Base-by-base conservation (phyloP, 2,329 filamentous ascomycete genomes). In the Fusarium virguliforme region DNA sequence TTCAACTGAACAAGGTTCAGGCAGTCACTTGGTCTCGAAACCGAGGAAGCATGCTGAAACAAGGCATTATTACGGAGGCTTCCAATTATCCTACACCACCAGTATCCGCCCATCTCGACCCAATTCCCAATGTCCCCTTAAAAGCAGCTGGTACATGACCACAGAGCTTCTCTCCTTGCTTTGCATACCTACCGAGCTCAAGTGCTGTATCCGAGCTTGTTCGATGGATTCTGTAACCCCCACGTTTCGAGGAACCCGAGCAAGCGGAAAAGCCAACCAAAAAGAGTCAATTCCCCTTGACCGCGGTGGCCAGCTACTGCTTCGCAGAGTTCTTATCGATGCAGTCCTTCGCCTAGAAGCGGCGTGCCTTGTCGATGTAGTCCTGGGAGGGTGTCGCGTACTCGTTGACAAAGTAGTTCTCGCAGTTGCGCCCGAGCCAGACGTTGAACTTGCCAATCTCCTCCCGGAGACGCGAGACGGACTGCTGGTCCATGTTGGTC, bases 401-500 rank as follows among this genome's bases (percentile, higher is more conserved):
- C 75, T 92, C 88, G 64, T 84, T 88, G 64, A 90, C 86, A 77
- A 99, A 97, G 82, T 96, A 97, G 26, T 88, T 88, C 63, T 89
- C 86, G 13, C 91, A 90, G 76, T 95, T 90, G 74, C 91, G 92
- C 65, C 91, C 89, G 61, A 99, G 86, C 94, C 95, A 99, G 60
- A 89, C 87, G 10, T 92, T 94, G 81, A 99, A 91, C 81, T 94
- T 95, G 73, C 89, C 88, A 15, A 99, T 87, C 80, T 99, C 96
- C 76, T 98, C 94, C 12, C 94, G 91, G 28, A 98, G 89, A 51
- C 94, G 92, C 68, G 91, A 92, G 43, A 97, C 94, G 3, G 94
- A 95, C 79, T 97, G 94, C 59, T 92, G 87, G 77, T 98, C 96
- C 94, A 99, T 97, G 82, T 98, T 98, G 58, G 96, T 99, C 80